These are phyloP conservation scores for Rhizophora mangle DNA, from an alignment of 345 rosid species.

Conservation along the genomic window DNA sequence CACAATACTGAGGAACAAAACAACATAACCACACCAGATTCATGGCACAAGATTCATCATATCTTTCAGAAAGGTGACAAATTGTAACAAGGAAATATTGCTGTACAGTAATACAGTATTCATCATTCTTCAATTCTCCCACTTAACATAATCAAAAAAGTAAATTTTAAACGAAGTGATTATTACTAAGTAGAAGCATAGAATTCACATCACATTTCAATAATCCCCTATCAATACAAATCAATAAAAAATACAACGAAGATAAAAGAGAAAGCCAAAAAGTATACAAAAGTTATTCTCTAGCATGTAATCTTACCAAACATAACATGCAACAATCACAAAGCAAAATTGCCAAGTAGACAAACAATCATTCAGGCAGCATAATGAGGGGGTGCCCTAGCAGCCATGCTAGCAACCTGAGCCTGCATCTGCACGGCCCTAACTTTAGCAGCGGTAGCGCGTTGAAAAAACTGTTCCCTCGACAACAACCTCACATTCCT, in stretches of 20 bases:
- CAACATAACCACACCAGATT: too few species aligned
- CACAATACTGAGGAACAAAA: too few species aligned
- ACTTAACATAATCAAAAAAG: not conserved
- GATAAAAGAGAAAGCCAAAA: not conserved
- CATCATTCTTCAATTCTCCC: too few species aligned
- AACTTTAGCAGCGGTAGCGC: constrained; percentile 76
- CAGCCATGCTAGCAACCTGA: constrained; percentile 80
- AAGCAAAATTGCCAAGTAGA: not conserved
- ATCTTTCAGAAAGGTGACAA: too few species aligned
- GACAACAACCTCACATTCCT: constrained; percentile 86
- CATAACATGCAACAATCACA: constrained; percentile 11
- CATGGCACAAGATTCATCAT: too few species aligned
- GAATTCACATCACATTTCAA: constrained; percentile 1
- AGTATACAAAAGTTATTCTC: not conserved
- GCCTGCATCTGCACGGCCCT: constrained; percentile 83
- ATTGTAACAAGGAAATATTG: too few species aligned
- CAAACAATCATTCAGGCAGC: constrained; percentile 5
- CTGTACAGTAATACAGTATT: too few species aligned
- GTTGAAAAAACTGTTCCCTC: constrained; percentile 83
- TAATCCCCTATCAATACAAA: constrained; percentile 10
- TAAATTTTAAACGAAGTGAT: not conserved
- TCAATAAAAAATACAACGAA: not conserved
- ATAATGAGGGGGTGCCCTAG: constrained; percentile 39
- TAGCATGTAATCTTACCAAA: constrained; percentile 14
- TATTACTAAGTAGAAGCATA: not conserved